Conservation (phyloP, 306 rosid genomes). For the Nissolia schottii region DNA sequence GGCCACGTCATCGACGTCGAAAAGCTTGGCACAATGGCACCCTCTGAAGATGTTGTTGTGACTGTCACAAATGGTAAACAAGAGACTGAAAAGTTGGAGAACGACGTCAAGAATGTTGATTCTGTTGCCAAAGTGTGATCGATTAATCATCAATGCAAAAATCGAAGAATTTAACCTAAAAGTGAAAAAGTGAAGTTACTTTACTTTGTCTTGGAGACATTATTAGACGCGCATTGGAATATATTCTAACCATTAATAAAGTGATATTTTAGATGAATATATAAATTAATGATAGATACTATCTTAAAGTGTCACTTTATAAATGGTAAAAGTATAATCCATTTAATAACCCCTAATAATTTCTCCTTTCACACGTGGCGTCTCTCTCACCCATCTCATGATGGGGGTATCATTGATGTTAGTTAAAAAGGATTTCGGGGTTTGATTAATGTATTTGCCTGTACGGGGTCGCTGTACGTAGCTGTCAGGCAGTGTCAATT, state of each 20-base stretch:
- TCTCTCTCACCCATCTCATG: background rate
- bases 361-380: no score
- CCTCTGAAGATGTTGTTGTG: background rate
- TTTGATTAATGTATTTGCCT: conserved; percentile 7
- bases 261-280: no score
- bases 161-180: background rate
- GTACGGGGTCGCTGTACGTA: background rate
- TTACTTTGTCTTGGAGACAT: no score
- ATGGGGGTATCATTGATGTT: background rate
- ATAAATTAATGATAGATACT: no score
- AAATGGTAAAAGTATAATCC: no score
- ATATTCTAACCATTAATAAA: no score
- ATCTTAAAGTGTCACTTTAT: no score
- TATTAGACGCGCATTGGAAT: no score
- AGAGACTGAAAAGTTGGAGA: background rate
- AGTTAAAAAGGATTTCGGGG: background rate
- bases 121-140: background rate
- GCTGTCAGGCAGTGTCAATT: background rate
- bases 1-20: conserved; percentile 62
- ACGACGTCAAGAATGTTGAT: background rate
- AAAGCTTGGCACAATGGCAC: conserved; percentile 42
- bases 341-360: no score
- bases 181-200: background rate
- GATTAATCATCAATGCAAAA: background rate
- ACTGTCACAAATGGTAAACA: conserved; percentile 9